phyloP scores from a whole-genome alignment of 1,139 yeast genomes.

The Debaryomyces subglobosus region DNA sequence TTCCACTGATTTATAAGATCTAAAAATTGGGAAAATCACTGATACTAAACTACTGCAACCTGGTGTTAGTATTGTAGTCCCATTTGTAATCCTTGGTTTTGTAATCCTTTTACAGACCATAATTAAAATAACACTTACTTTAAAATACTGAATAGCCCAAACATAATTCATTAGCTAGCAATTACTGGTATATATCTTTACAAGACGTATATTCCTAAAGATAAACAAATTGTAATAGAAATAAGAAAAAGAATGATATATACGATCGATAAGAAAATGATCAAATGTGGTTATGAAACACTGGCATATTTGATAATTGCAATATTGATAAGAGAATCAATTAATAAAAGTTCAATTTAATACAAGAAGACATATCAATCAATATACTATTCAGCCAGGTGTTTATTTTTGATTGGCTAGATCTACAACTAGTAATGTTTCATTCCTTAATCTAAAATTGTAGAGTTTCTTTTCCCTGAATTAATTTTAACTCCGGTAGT shows the following conservation, averaged over 20 bases:
- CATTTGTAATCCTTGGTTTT: slow-evolving; percentile 3
- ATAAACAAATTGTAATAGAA: background rate
- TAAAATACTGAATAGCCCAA: slow-evolving; percentile 12
- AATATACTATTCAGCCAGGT: no score
- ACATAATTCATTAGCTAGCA: slow-evolving; percentile 8
- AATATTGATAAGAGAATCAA: background rate
- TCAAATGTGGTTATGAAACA: slow-evolving; percentile 4
- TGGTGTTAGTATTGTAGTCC: slow-evolving; percentile 2
- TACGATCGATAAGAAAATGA: slow-evolving; percentile 7
- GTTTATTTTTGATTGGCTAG: no score
- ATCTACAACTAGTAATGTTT: no score
- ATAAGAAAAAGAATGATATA: slow-evolving; percentile 3
- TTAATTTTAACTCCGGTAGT: no score
- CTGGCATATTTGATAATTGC: slow-evolving; percentile 1
- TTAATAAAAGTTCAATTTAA: background rate
- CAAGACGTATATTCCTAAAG: background rate
- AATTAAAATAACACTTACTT: slow-evolving; percentile 1
- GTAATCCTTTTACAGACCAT: background rate
- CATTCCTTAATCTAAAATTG: no score
- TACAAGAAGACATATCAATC: no score
- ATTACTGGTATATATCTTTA: background rate
- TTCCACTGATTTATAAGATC: slow-evolving; percentile 56
- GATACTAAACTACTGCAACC: slow-evolving; percentile 39
- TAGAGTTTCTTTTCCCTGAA: no score
- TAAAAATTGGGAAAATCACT: slow-evolving; percentile 53